Base-by-base conservation (phyloP, 2,329 filamentous ascomycete species). In the Colletotrichum eremochloae region DNA sequence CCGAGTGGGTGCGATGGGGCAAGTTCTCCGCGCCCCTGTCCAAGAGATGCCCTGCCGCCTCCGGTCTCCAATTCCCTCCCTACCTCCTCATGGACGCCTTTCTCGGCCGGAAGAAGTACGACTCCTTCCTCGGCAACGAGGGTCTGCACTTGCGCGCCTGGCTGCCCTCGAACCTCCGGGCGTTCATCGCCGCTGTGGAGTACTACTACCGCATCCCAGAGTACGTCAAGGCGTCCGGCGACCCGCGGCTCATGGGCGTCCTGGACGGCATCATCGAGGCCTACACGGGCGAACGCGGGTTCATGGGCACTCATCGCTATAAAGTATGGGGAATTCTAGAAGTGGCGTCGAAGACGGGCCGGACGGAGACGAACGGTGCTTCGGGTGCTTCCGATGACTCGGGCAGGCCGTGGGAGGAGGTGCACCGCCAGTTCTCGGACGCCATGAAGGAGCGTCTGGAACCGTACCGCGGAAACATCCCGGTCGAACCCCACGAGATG, bases 271-370 rank as follows among this genome's bases (percentile, higher is more conserved):
- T 89, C 1, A 82, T 89, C 0, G 87, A 89, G 75, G 86, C 86
- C 0, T 89, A 89, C 72, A 85, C 86, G 0, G 87, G 86, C 0
- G 86, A 88, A 73, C 81, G 87, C 24, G 87, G 87, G 1, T 89
- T 88, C 75, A 87, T 89, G 86, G 86, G 87, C 1, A 85, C 84
- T 0, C 87, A 89, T 75, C 80, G 86, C 20, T 88, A 88, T 77
- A 89, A 89, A 75, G 86, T 89, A 5, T 89, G 87, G 68, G 87
- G 86, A 0, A 85, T 88, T 29, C 83, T 89, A 0, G 86, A 88
- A 70, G 84, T 87, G n/a, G 86, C 87, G 0, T 84, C 82, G 31
- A 88, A 89, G 77, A 87, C 85, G 0, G 86, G 87, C 1, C 81
- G 87, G 3, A 85, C 86, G 0, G 86, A 84, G 70, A 88, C 86